Base-by-base conservation (phyloP, 331 rosid species). In the Cydonia oblonga region DNA sequence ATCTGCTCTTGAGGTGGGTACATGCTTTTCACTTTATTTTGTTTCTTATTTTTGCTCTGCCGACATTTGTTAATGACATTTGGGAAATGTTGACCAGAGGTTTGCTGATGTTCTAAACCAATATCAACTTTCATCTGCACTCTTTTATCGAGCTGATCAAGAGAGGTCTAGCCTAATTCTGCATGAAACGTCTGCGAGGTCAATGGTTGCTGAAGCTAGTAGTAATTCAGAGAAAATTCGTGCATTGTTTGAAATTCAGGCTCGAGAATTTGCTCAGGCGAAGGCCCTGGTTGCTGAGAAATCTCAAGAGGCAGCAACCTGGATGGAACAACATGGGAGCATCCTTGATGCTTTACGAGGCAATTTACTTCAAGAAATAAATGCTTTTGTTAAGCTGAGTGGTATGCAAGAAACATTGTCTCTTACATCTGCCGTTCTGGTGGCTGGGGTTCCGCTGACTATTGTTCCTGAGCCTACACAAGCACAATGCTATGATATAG, bases 391-490 rank as follows among this genome's bases (percentile, higher is more conserved):
- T 63, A 85, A 88, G 76, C 82, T 84, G 83, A 80, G 86, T 71
- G 76, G 78, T 66, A 76, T 83, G 86, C 86, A 78, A 79, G 89
- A 85, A 65, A 90, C 83, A 72, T 78, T 90, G 74, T 93, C 98
- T 77, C 97, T 93, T 76, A 89, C 87, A 33, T 86, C 98, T 65
- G 97, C 98, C 2, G 98, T 93, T 79, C 71, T 51, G 53, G 84
- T 81, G 73, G 96, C 98, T 35, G 98, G 98, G 26, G 92, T 93
- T 81, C 98, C 98, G 68, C 80, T 93, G 72, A 90, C 97, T 70
- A 85, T 93, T 77, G 98, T 93, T 86, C 98, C 98, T 19, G 98
- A 93, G 84, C 98, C 98, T 68, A 93, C 98, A 52, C 98, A 90
- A 81, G 93, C 76, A 73, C 98, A 93, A 68, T 93, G 96, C 83